Evolutionary conservation across 2,329 filamentous ascomycete species (phyloP).

Genomic region (Ophiostoma perfectum): DNA sequence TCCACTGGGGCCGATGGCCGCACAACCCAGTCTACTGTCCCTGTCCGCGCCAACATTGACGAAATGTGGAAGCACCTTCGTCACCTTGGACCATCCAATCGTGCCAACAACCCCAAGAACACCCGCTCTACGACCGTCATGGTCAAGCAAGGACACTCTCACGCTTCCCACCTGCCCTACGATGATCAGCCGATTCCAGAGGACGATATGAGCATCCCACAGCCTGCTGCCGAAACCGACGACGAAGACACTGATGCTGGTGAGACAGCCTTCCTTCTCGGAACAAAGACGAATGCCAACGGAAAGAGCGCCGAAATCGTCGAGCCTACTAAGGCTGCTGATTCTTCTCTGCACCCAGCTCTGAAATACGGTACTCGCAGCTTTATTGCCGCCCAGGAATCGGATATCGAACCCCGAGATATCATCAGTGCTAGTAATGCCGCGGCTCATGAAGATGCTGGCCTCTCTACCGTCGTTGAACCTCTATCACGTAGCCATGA

Average conservation of each 20-base stretch:
- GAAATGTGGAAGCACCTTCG: conserved; percentile 61
- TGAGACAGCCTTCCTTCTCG: conserved; percentile 41
- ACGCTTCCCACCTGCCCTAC: conserved; percentile 11
- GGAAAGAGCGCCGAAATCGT: background rate
- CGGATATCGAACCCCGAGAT: background rate
- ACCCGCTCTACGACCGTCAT: conserved; percentile 60
- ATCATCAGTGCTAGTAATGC: background rate
- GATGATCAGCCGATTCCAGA: conserved; percentile 1
- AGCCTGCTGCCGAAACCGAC: conserved; percentile 17
- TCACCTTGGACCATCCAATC: conserved; percentile 62
- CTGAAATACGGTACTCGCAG: background rate
- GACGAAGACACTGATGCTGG: conserved; percentile 30
- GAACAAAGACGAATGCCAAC: conserved; percentile 34
- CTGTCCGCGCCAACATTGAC: conserved; percentile 55
- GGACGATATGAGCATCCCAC: background rate
- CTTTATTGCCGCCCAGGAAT: background rate
- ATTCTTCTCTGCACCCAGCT: background rate
- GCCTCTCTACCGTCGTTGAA: background rate
- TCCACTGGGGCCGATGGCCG: conserved; percentile 52
- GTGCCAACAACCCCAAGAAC: conserved; percentile 57
- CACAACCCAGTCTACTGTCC: conserved; percentile 42
- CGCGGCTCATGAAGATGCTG: background rate
- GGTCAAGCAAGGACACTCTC: conserved; percentile 45
- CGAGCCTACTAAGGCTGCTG: no score
- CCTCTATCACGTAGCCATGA: background rate